Conservation (phyloP, 2,329 filamentous ascomycete genomes). For the Pseudogymnoascus sp. region DNA sequence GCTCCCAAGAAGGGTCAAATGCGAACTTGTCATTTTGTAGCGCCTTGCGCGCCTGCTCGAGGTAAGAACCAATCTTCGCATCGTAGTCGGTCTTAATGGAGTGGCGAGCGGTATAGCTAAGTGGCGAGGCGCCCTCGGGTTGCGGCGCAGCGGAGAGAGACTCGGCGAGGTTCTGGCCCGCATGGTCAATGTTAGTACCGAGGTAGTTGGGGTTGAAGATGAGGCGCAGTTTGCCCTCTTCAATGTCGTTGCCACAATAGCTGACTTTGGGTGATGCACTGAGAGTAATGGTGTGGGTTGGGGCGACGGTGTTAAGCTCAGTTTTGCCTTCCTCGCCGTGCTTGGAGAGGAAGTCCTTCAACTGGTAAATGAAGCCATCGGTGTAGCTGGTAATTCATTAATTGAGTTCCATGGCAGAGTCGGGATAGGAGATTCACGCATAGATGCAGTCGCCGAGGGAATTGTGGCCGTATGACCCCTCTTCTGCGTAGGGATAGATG, state of each 20-base stretch:
- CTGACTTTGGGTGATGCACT: conserved; percentile 37
- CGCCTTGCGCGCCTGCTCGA: conserved; percentile 30
- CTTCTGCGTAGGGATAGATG: conserved; percentile 39
- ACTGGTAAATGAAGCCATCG: conserved; percentile 32
- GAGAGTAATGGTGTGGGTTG: conserved; percentile 37
- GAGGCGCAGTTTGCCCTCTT: conserved; percentile 40
- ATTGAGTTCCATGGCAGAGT: neutral
- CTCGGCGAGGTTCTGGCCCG: conserved; percentile 31
- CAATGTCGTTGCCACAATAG: conserved; percentile 39
- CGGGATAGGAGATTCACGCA: conserved; percentile 28
- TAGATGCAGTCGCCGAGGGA: conserved; percentile 38
- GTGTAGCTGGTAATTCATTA: conserved; percentile 33
- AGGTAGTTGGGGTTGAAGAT: conserved; percentile 37
- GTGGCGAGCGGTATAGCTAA: conserved; percentile 38
- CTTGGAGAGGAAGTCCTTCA: conserved; percentile 32
- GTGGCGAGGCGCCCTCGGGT: conserved; percentile 20
- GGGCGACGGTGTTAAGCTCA: conserved; percentile 41
- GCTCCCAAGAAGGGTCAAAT: conserved; percentile 41
- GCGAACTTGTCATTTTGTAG: conserved; percentile 34
- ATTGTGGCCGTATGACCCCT: conserved; percentile 26
- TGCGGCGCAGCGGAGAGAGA: conserved; percentile 40
- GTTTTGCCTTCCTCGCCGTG: conserved; percentile 33
- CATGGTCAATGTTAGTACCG: conserved; percentile 37
- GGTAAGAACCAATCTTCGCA: conserved; percentile 32
- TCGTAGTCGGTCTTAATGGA: conserved; percentile 39